A percentile compares a stretch with the other conserved stretches of the same genome.
These are phyloP conservation scores for Starmera caribaea DNA, from an alignment of 805 yeast genomes.

Conservation along the genomic window DNA sequence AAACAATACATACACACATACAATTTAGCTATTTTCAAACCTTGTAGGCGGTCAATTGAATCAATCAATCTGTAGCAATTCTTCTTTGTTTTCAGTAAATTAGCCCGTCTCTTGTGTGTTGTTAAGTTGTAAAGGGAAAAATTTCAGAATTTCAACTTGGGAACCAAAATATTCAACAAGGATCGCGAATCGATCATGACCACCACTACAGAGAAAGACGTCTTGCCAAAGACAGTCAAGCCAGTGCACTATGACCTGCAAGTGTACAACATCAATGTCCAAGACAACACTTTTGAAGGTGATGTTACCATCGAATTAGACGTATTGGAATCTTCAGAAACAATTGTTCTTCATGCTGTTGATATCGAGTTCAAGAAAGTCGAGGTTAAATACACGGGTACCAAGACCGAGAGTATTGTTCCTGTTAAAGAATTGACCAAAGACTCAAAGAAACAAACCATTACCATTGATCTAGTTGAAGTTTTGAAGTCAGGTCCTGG, in stretches of 20 bases:
- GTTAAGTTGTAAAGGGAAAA: too few relatives aligned
- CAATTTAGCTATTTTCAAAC: too few relatives aligned
- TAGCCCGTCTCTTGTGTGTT: too few relatives aligned
- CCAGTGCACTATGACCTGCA: slow-evolving; percentile 68
- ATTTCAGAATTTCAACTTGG: too few relatives aligned
- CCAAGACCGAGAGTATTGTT: slow-evolving; percentile 18
- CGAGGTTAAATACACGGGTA: slow-evolving; percentile 25
- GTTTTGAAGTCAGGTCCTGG: slow-evolving; percentile 26
- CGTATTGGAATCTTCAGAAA: slow-evolving; percentile 36
- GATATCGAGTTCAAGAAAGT: slow-evolving; percentile 51
- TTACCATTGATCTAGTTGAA: slow-evolving; percentile 45
- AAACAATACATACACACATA: too few relatives aligned
- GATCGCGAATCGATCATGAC: too few relatives aligned
- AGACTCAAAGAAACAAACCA: slow-evolving; percentile 49
- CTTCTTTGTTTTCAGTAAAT: too few relatives aligned
- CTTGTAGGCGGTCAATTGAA: too few relatives aligned
- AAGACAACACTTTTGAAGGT: slow-evolving; percentile 50
- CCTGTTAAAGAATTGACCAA: slow-evolving; percentile 24
- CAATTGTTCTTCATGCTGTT: slow-evolving; percentile 45
- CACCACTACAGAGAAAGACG: slow-evolving; percentile 20
- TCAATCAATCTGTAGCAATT: too few relatives aligned
- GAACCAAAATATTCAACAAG: too few relatives aligned
- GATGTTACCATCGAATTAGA: slow-evolving; percentile 40
- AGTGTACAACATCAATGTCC: slow-evolving; percentile 48
- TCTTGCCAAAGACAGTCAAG: slow-evolving; percentile 50